phyloP scores from a whole-genome alignment of 2,329 filamentous ascomycete genomes.

The Dothistroma septosporum region DNA sequence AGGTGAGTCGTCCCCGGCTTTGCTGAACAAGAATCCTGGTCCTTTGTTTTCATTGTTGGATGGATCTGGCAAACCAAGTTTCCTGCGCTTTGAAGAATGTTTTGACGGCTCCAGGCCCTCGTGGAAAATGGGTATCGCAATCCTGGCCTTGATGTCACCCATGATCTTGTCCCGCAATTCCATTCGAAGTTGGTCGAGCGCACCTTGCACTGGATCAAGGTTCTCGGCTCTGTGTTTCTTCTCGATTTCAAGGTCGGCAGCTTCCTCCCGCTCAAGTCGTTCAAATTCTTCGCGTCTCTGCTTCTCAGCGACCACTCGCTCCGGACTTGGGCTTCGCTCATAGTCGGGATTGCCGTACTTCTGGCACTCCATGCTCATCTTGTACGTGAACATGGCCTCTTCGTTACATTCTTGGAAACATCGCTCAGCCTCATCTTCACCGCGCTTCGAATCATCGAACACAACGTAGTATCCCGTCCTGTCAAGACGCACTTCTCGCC shows the following conservation, averaged over 20 bases:
- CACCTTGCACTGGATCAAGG: constrained; percentile 84
- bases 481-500: constrained; percentile 79
- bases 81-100: constrained; percentile 73
- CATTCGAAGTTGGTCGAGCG: constrained; percentile 69
- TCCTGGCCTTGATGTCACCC: constrained; percentile 79
- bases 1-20: constrained; percentile 59
- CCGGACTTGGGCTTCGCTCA: constrained; percentile 51
- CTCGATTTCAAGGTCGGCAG: constrained; percentile 81
- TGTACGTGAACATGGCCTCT: constrained; percentile 83
- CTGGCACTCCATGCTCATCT: constrained; percentile 84
- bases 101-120: constrained; percentile 78
- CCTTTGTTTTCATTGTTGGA: constrained; percentile 54
- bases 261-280: constrained; percentile 66
- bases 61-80: constrained; percentile 70
- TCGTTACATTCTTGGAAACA: constrained; percentile 77
- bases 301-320: constrained; percentile 45
- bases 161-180: constrained; percentile 85
- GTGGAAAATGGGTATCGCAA: constrained; percentile 75
- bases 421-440: constrained; percentile 73
- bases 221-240: constrained; percentile 82
- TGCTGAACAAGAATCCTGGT: constrained; percentile 39
- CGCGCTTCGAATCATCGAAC: constrained; percentile 74
- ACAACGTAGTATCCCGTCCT: constrained; percentile 83
- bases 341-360: constrained; percentile 63
- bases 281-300: constrained; percentile 63